Evolutionary conservation across 495 filamentous ascomycete species (phyloP), one percentile per base, ranked within the genome.

Genomic region (Talaromyces stipitatus): DNA sequence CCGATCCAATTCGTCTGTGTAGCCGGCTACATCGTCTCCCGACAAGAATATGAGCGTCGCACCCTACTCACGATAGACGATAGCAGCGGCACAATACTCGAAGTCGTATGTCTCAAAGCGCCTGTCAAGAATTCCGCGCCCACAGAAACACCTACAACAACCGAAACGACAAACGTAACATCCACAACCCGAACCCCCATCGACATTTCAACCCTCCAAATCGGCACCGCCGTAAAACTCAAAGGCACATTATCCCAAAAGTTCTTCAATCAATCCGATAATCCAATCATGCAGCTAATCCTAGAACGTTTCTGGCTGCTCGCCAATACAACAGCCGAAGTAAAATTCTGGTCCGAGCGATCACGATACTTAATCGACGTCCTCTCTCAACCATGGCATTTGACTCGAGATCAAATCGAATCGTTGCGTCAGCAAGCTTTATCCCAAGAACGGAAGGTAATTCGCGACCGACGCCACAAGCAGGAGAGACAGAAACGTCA

Each of bases 1-100:
- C 94, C 95, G 0, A 87, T 97, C 58, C 85, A 85, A 77, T 96
- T 84, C 81, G 82, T 94, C 38, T 82, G 85, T 60, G 62, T 97
- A 16, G 79, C 86, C 22, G 94, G 92, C 11, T 26, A 79, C 11
- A 79, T 98, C 18, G 86, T 95, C 48, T 87, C 88, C 11, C 75
- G 91, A 54, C 85, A 90, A 57, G 82, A 90, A 18, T 79, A 76
- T 55, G 66, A 75, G 10, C 75, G 71, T 4, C 81, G 78, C 57
- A 82, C 78, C 18, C 69, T 89, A 56, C 80, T 90, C 43, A 88
- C 81, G 0, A 62, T 97, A 24, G 94, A 97, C 60, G 94, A 98
- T 70, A 86, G 89, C 67, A 92, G 87, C 64, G 95, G 92, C 9
- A 71, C 77, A 4, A 88, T 80, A 2, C 79, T 97, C 29, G 88